phyloP scores from a whole-genome alignment of 371 early-diverging fungal species.

The Mycotypha africana region DNA sequence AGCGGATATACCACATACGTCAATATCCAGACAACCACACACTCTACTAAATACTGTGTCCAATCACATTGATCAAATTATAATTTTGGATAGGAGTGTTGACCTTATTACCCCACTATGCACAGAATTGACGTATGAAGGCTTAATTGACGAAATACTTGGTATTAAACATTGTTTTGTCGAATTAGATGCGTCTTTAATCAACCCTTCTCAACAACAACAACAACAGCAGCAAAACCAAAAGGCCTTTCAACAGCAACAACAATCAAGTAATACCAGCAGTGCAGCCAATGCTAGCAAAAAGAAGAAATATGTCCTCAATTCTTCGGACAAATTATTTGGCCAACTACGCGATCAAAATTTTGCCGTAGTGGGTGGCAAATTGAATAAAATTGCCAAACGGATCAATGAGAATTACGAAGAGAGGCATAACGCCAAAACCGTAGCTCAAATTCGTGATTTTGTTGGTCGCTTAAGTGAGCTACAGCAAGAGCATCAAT shows the following conservation, averaged over 20 bases:
- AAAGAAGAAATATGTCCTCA: constrained; percentile 76
- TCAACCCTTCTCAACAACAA: constrained; percentile 31
- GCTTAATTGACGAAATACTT: constrained; percentile 81
- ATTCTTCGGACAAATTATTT: constrained; percentile 73
- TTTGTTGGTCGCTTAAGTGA: constrained; percentile 83
- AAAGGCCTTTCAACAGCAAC: no score
- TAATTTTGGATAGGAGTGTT: constrained; percentile 85
- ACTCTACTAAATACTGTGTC: constrained; percentile 47
- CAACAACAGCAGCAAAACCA: no score
- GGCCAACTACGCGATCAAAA: constrained; percentile 81
- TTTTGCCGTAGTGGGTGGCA: constrained; percentile 82
- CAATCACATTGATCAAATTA: constrained; percentile 78
- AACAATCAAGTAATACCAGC: constrained; percentile 11
- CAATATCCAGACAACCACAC: no score
- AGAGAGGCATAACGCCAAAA: constrained; percentile 83
- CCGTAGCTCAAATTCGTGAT: constrained; percentile 82
- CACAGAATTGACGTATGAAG: constrained; percentile 93
- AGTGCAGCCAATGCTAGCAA: constrained; percentile 34
- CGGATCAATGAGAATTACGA: constrained; percentile 83
- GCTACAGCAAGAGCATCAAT: constrained; percentile 81
- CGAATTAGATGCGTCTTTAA: constrained; percentile 51
- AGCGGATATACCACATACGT: constrained; percentile 29
- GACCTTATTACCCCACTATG: constrained; percentile 90
- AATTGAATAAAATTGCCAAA: constrained; percentile 78
- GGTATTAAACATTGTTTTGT: constrained; percentile 65